Evolutionary conservation across 495 filamentous ascomycete species (phyloP).

Genomic region (Annulohypoxylon stygium): DNA sequence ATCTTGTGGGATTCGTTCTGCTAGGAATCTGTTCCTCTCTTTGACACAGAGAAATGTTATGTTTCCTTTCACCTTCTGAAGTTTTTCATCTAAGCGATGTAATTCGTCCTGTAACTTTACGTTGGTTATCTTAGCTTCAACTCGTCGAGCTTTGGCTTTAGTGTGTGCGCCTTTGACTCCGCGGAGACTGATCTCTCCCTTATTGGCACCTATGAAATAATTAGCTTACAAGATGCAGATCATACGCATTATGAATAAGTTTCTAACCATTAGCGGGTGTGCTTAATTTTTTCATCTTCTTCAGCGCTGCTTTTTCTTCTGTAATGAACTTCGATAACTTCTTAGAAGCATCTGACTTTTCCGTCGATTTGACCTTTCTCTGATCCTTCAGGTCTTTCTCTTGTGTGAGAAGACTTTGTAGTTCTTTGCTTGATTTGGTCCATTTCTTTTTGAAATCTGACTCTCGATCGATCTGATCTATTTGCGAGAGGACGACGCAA

Average conservation of each 20-base stretch:
- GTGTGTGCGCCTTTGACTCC: no score
- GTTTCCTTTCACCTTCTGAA: not conserved
- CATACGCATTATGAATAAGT: no score
- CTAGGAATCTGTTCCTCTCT: not conserved
- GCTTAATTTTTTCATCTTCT: no score
- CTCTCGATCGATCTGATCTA: not conserved
- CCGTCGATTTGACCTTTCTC: not conserved
- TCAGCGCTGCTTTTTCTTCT: no score
- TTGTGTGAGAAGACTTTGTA: not conserved
- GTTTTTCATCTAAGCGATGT: not conserved
- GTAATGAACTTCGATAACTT: not conserved
- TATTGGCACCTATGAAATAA: not conserved
- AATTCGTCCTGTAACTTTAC: not conserved
- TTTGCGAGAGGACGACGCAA: constrained; percentile 6
- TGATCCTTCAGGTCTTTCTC: not conserved
- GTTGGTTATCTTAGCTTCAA: not conserved
- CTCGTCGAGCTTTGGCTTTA: no score
- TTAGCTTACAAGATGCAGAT: no score
- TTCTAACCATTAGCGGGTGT: no score
- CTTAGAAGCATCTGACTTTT: not conserved
- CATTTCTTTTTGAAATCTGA: constrained; percentile 4
- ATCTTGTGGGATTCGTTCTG: constrained; percentile 1
- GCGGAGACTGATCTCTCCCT: not conserved
- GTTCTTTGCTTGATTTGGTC: not conserved
- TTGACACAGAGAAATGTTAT: not conserved